These are phyloP conservation scores for Termitomyces sp. DNA, from an alignment of 768 basidiomycete species.

Conservation along the genomic window DNA sequence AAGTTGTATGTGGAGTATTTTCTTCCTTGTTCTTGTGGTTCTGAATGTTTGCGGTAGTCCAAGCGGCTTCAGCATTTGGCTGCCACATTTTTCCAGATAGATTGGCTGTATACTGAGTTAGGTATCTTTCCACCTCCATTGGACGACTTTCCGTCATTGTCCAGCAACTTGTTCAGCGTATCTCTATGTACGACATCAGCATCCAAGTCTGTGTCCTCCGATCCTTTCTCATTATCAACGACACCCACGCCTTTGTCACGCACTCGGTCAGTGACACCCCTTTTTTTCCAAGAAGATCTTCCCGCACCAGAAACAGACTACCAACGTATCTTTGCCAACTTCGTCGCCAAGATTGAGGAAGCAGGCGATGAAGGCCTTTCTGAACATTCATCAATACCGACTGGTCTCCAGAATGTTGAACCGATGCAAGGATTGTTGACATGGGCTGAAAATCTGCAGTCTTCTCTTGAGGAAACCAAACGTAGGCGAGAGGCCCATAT, in stretches of 20 bases:
- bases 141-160: constrained; percentile 36
- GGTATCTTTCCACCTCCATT: constrained; percentile 61
- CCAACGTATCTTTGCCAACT: constrained; percentile 55
- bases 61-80: constrained; percentile 66
- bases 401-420: constrained; percentile 70
- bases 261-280: constrained; percentile 26
- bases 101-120: constrained; percentile 79
- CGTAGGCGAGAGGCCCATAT: constrained; percentile 75
- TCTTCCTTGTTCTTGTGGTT: not conserved
- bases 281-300: constrained; percentile 31
- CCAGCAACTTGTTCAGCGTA: constrained; percentile 15
- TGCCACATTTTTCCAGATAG: constrained; percentile 64
- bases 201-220: constrained; percentile 29
- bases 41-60: constrained; percentile 31
- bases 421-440: constrained; percentile 70
- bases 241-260: constrained; percentile 49
- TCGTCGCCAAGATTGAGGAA: constrained; percentile 59
- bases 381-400: constrained; percentile 28
- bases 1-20: constrained; percentile 53
- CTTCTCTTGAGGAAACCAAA: constrained; percentile 68
- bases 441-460: constrained; percentile 58
- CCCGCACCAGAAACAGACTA: constrained; percentile 39
- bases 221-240: constrained; percentile 45
- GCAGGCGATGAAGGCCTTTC: constrained; percentile 43
- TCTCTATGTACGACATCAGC: constrained; percentile 29